Evolutionary conservation across 139 green algal species (phyloP).

Genomic region (Haematococcus sp.): DNA sequence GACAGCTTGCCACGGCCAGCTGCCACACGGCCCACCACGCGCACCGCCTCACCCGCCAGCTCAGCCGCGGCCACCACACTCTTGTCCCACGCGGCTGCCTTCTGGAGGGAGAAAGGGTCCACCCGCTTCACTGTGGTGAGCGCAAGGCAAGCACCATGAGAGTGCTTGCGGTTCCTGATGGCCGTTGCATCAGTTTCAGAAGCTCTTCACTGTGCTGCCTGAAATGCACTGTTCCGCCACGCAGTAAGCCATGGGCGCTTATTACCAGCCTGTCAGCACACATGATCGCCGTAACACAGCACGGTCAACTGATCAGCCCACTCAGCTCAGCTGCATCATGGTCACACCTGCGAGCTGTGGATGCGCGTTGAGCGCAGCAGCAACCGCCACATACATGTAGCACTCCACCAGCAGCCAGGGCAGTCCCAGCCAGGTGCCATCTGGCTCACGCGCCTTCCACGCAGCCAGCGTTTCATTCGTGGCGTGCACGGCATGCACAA

Average conservation of each 20-base stretch:
- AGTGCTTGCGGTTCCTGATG: no score
- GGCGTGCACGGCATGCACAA: neutral
- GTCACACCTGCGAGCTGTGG: slow-evolving; percentile 9
- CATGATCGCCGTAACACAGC: no score
- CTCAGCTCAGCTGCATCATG: neutral
- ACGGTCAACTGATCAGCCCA: no score
- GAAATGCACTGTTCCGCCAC: no score
- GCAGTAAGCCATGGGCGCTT: no score
- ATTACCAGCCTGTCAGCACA: no score
- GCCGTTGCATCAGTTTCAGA: no score
- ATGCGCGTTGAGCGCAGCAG: slow-evolving; percentile 16
- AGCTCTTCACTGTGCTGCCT: no score
- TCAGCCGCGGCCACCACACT: slow-evolving; percentile 13
- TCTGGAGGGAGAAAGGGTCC: slow-evolving; percentile 35
- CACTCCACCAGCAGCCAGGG: slow-evolving; percentile 53
- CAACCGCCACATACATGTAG: slow-evolving; percentile 38
- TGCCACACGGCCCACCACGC: no score
- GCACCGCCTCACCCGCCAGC: neutral
- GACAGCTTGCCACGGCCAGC: no score
- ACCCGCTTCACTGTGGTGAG: neutral
- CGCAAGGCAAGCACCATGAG: no score
- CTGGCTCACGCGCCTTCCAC: neutral
- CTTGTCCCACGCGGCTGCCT: slow-evolving; percentile 26
- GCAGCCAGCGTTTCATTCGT: neutral
- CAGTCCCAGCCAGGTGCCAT: slow-evolving; percentile 34